Evolutionary conservation across 768 basidiomycete species (phyloP), one percentile per base, ranked within the genome.

Genomic region (Suillus weaverae): DNA sequence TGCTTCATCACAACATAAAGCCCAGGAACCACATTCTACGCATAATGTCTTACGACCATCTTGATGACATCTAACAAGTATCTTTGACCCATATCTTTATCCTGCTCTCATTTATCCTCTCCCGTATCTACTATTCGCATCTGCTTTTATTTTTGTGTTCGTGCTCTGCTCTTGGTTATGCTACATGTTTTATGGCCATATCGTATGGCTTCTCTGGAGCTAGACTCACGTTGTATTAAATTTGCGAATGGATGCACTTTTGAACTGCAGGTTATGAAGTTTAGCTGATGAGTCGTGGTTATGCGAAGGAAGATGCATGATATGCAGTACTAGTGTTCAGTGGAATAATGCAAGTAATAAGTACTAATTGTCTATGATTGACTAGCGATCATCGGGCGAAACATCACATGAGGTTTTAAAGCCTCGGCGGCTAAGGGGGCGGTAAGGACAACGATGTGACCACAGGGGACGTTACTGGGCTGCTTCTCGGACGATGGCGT

Each of bases 401-500:
- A 26, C 26, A 26, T 26, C 26, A 18, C 6, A 32, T 32, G 38
- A 4, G 18, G 3, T 59, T 39, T 59, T 11, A 20, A 41, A 38
- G n/a, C 36, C n/a, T 26, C 22, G 10, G 38, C 9, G 1, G 35
- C n/a, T 56, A 22, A 36, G 56, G 22, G 14, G 14, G 55, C 2
- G 26, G 18, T 39, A 18, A 26, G 16, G 22, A 22, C 4, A 30
- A 32, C 30, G 5, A 33, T 33, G 20, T 20, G 20, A 13, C 18
- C 22, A 18, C 16, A 22, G 22, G 36, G 13, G 13, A 35, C 36
- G 1, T 59, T 11, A 59, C 57, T 59, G 39, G 30, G 26, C 46
- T 18, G 68, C 62, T 70, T 85, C 83, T 38, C 64, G 69, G 43
- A 69, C 69, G 22, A 73, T 76, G 3, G 72, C 72, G 26, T 68